Evolutionary conservation across 1,139 yeast species (phyloP).

Genomic region (Meyerozyma guilliermondii): DNA sequence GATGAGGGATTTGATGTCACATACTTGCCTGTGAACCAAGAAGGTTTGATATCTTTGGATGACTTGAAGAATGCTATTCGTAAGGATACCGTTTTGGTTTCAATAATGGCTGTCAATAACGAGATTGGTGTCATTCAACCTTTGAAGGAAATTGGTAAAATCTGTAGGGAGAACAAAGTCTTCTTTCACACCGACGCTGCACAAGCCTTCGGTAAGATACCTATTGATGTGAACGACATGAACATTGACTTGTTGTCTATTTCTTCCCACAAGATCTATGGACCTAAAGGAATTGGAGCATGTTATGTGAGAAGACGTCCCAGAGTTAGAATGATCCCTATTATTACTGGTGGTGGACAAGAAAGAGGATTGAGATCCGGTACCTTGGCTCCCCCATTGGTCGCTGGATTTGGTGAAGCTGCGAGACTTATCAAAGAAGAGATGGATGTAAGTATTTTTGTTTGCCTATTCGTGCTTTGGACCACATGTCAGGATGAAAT

Average conservation of each 20-base stretch:
- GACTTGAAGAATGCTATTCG: slow-evolving; percentile 79
- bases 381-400: slow-evolving; percentile 91
- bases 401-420: slow-evolving; percentile 97
- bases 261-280: slow-evolving; percentile 94
- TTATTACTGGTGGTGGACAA: slow-evolving; percentile 98
- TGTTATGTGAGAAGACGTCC: slow-evolving; percentile 95
- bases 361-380: slow-evolving; percentile 98
- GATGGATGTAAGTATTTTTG: slow-evolving; percentile 34
- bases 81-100: slow-evolving; percentile 85
- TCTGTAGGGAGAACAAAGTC: slow-evolving; percentile 82
- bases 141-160: slow-evolving; percentile 82
- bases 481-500: background rate
- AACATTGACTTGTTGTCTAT: slow-evolving; percentile 91
- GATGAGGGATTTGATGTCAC: slow-evolving; percentile 98
- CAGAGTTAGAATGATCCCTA: slow-evolving; percentile 92
- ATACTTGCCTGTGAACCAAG: slow-evolving; percentile 74
- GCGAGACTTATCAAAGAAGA: slow-evolving; percentile 78
- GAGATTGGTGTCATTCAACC: slow-evolving; percentile 99
- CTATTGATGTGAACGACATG: slow-evolving; percentile 87
- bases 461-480: slow-evolving; percentile 1
- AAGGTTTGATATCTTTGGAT: slow-evolving; percentile 77
- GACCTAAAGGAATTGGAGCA: slow-evolving; percentile 98
- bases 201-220: slow-evolving; percentile 93
- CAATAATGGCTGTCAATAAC: slow-evolving; percentile 97
- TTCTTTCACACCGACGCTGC: slow-evolving; percentile 99